Evolutionary conservation across 208 protist species (phyloP).

Genomic region (Sergeia podlipaevii): DNA sequence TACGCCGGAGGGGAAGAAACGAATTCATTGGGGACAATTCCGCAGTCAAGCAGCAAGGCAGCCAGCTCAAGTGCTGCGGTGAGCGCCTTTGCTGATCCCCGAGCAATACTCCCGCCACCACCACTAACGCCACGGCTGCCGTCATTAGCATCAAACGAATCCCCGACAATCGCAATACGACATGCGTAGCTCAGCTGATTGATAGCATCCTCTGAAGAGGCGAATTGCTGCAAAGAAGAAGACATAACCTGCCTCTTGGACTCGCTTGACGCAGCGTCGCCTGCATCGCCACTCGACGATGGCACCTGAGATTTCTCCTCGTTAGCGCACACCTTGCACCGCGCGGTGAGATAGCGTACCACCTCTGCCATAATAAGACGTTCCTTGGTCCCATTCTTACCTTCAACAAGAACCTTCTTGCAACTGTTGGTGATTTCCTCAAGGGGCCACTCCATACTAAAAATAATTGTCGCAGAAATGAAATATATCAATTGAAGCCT

Average conservation of each 20-base stretch:
- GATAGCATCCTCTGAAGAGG: slow-evolving; percentile 26
- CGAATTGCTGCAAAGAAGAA: slow-evolving; percentile 13
- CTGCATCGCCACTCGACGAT: not conserved
- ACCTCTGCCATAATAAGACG: slow-evolving; percentile 27
- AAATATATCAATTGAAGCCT: not conserved
- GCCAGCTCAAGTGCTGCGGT: slow-evolving; percentile 49
- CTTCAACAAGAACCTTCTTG: slow-evolving; percentile 33
- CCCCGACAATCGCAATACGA: slow-evolving; percentile 35
- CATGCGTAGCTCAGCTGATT: slow-evolving; percentile 49
- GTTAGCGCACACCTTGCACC: not conserved
- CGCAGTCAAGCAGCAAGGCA: slow-evolving; percentile 46
- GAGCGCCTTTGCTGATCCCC: slow-evolving; percentile 30
- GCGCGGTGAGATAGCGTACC: too few species aligned
- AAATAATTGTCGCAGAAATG: not conserved
- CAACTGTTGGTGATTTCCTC: slow-evolving; percentile 36
- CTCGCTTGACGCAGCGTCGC: not conserved
- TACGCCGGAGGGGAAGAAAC: slow-evolving; percentile 20
- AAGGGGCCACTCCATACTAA: slow-evolving; percentile 23
- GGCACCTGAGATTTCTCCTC: not conserved
- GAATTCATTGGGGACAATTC: slow-evolving; percentile 42
- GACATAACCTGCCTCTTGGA: not conserved
- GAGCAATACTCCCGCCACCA: slow-evolving; percentile 6
- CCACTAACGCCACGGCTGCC: slow-evolving; percentile 5
- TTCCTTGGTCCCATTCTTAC: slow-evolving; percentile 38
- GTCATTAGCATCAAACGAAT: too few species aligned